phyloP scores from a whole-genome alignment of 148 eudicot species.

The Persicaria tinctoria region DNA sequence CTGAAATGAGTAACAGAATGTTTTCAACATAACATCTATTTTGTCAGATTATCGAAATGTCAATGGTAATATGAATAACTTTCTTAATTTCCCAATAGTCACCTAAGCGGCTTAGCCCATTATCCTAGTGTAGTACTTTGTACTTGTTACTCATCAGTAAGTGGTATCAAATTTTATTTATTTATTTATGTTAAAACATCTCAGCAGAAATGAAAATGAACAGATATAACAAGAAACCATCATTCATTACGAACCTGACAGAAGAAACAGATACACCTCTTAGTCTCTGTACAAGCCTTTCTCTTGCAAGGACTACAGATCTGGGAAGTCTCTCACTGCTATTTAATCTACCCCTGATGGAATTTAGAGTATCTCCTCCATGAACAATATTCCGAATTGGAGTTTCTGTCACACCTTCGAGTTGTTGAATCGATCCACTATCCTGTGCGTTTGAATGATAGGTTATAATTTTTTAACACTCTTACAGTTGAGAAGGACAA shows the following conservation, averaged over 20 bases:
- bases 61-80: too few species aligned
- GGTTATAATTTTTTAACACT: not conserved
- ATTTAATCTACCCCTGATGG: constrained; percentile 21
- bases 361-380: constrained; percentile 21
- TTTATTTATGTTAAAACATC: too few species aligned
- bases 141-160: too few species aligned
- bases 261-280: constrained; percentile 60
- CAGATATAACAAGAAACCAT: too few species aligned
- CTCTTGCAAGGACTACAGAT: constrained; percentile 80
- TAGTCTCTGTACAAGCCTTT: constrained; percentile 83
- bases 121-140: too few species aligned
- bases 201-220: too few species aligned
- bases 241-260: not conserved
- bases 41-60: too few species aligned
- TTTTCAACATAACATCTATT: too few species aligned
- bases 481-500: not conserved
- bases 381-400: not conserved
- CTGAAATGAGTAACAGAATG: too few species aligned
- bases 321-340: constrained; percentile 71
- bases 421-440: not conserved
- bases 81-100: too few species aligned
- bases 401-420: constrained; percentile 3
- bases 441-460: constrained; percentile 2
- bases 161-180: too few species aligned
- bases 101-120: too few species aligned